These are phyloP conservation scores for Biscogniauxia sp. DNA, from an alignment of 2,329 filamentous ascomycete species.

Conservation along the genomic window DNA sequence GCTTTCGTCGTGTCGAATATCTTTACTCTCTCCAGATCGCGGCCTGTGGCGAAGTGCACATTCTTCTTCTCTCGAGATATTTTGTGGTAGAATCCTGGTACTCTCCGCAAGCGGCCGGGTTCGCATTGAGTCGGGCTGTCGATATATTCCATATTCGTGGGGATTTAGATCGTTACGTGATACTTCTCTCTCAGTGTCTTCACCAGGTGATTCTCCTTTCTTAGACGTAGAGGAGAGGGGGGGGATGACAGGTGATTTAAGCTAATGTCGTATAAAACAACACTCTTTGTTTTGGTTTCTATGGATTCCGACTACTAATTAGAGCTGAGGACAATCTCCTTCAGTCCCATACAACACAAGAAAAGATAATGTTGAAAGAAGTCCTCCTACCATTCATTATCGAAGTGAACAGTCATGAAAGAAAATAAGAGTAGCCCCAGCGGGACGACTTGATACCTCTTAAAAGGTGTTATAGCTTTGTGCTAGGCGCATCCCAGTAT, in stretches of 20 bases:
- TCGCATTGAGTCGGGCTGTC: not conserved
- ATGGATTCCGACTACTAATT: not conserved
- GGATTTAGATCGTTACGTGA: not conserved
- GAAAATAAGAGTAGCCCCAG: not conserved
- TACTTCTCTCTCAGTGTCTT: no score
- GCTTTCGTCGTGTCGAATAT: not conserved
- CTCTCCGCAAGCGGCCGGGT: not conserved
- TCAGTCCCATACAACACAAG: not conserved
- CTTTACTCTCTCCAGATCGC: not conserved
- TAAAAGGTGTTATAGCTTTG: slow-evolving; percentile 8
- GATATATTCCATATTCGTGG: not conserved
- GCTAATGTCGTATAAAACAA: not conserved
- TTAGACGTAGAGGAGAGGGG: no score
- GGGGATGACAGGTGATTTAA: not conserved
- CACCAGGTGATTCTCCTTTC: no score
- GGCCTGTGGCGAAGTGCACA: not conserved
- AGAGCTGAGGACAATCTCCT: not conserved
- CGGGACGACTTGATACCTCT: not conserved
- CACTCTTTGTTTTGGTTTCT: not conserved
- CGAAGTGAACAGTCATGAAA: not conserved
- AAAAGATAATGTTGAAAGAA: not conserved
- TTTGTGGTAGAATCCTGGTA: not conserved
- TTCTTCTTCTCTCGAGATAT: not conserved
- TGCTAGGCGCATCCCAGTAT: slow-evolving; percentile 24
- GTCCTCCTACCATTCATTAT: not conserved